phyloP scores from a whole-genome alignment of 257 asterid species.

The Penstemon barbatus region DNA sequence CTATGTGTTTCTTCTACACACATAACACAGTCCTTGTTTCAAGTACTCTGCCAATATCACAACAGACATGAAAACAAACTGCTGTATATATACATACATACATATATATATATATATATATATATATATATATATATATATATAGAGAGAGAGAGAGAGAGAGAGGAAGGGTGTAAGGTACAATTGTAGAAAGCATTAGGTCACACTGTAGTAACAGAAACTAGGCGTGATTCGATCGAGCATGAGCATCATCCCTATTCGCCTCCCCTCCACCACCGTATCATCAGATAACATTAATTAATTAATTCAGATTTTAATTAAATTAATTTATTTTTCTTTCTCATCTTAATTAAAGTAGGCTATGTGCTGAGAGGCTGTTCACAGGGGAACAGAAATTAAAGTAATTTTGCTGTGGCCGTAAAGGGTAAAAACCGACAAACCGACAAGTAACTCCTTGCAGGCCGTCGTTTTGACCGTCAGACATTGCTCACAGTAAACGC shows the following conservation, averaged over 20 bases:
- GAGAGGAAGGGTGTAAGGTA: slow-evolving; percentile 36
- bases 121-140: background rate
- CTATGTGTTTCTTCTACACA: background rate
- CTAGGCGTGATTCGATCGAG: too few species aligned
- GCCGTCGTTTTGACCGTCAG: slow-evolving; percentile 45
- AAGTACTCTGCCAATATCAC: slow-evolving; percentile 23
- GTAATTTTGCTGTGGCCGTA: too few species aligned
- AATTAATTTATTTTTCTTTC: too few species aligned
- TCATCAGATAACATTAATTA: too few species aligned
- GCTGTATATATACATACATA: background rate
- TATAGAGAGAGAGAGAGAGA: too few species aligned
- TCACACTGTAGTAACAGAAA: too few species aligned
- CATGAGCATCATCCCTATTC: too few species aligned
- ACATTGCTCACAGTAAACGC: slow-evolving; percentile 39
- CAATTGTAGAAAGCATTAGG: slow-evolving; percentile 26
- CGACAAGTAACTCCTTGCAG: slow-evolving; percentile 37
- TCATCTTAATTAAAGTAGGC: too few species aligned
- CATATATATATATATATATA: background rate
- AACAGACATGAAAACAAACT: slow-evolving; percentile 13
- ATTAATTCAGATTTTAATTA: too few species aligned
- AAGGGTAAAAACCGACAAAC: slow-evolving; percentile 32
- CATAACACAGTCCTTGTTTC: slow-evolving; percentile 20
- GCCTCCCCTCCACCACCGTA: too few species aligned
- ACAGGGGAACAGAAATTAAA: too few species aligned
- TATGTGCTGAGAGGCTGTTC: too few species aligned